phyloP scores from a whole-genome alignment of 2,329 filamentous ascomycete species.

The Hypoxylon sp. region DNA sequence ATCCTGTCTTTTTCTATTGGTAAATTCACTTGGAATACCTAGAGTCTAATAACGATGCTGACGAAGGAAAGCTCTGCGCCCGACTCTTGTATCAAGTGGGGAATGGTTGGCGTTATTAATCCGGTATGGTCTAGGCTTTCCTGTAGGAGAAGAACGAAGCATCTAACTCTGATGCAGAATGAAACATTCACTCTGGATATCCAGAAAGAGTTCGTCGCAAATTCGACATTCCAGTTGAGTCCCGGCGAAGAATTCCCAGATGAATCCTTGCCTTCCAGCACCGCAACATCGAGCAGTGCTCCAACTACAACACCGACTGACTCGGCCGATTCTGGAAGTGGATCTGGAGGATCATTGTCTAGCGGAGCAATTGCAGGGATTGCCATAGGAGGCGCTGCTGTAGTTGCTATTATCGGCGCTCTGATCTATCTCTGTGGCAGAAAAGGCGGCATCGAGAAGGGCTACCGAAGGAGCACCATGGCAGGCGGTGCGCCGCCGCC shows the following conservation, averaged over 20 bases:
- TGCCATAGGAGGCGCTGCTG: constrained; percentile 65
- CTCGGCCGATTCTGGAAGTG: constrained; percentile 18
- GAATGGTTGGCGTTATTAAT: constrained; percentile 85
- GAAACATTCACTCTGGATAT: constrained; percentile 62
- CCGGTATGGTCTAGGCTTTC: constrained; percentile 62
- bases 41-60: neutral
- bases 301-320: constrained; percentile 15
- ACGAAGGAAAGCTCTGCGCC: constrained; percentile 64
- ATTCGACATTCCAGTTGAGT: constrained; percentile 66
- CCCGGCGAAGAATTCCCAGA: constrained; percentile 70
- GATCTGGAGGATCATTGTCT: constrained; percentile 51
- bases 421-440: constrained; percentile 66
- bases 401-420: constrained; percentile 60
- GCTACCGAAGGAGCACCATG: constrained; percentile 53
- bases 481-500: constrained; percentile 40
- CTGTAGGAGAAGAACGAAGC: neutral
- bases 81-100: constrained; percentile 73
- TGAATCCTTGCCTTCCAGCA: constrained; percentile 53
- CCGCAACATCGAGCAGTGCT: constrained; percentile 33
- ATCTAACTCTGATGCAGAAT: constrained; percentile 56
- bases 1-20: constrained; percentile 79
- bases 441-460: constrained; percentile 57
- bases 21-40: constrained; percentile 2
- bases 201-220: constrained; percentile 64
- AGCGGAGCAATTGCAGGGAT: constrained; percentile 73